Percentiles rank a stretch among this genome's conserved stretches.
Conservation (phyloP, 192 early-diverging fungal genomes). For the Umbelopsis ramanniana region DNA sequence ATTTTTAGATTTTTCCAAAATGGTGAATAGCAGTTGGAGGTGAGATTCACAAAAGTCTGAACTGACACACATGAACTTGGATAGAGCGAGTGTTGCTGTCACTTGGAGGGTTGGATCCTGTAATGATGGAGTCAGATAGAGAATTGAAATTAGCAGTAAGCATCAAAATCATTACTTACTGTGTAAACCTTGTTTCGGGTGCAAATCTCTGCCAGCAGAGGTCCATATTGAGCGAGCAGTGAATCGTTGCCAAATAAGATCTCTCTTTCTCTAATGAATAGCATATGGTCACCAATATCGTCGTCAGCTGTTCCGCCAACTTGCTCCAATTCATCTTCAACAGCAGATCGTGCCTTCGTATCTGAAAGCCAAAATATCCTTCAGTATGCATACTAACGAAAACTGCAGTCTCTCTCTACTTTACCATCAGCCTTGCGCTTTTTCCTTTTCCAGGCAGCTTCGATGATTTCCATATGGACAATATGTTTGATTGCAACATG, state of each 20-base stretch:
- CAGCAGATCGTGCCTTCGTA: conserved; percentile 45
- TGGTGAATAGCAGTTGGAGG: conserved; percentile 88
- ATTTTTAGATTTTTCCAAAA: conserved; percentile 83
- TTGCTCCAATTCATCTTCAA: conserved; percentile 90
- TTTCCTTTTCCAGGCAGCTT: conserved; percentile 90
- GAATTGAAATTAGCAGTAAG: neutral
- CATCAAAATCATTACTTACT: conserved; percentile 46
- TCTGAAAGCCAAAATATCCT: conserved; percentile 21
- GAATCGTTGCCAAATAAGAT: conserved; percentile 81
- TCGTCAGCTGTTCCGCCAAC: conserved; percentile 93
- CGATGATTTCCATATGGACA: conserved; percentile 93
- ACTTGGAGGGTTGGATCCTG: conserved; percentile 88
- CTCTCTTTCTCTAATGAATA: conserved; percentile 88
- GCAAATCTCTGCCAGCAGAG: conserved; percentile 83
- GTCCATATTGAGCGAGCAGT: conserved; percentile 80
- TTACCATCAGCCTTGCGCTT: conserved; percentile 51
- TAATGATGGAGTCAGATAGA: neutral
- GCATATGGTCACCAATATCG: conserved; percentile 91
- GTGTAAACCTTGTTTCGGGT: conserved; percentile 79
- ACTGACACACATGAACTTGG: conserved; percentile 98
- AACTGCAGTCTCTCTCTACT: neutral
- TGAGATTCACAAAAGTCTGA: conserved; percentile 93
- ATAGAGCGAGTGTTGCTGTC: conserved; percentile 83
- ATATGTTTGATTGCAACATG: conserved; percentile 97
- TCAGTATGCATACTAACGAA: neutral